phyloP scores from a whole-genome alignment of 257 asterid species.

The Primulina eburnea region DNA sequence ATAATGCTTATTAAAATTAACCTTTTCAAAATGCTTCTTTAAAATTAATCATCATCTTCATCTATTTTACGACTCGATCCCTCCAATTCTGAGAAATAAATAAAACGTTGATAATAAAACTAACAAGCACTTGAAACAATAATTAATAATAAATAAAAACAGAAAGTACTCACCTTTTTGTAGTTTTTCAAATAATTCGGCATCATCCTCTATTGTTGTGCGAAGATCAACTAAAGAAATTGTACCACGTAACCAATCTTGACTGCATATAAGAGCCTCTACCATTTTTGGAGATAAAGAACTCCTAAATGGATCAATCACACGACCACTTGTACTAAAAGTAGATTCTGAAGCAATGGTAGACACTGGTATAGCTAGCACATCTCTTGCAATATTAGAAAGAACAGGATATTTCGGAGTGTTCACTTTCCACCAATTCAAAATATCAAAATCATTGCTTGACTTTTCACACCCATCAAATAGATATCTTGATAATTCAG shows the following conservation, averaged over 20 bases:
- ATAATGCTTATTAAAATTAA: too few species aligned
- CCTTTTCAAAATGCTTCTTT: too few species aligned
- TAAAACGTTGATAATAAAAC: too few species aligned
- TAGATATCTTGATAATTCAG: neutral
- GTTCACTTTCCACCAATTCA: neutral
- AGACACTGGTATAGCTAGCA: neutral
- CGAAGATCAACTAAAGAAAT: neutral
- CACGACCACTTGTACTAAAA: neutral
- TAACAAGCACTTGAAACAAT: too few species aligned
- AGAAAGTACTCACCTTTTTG: too few species aligned
- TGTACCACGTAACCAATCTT: neutral
- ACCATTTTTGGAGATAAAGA: neutral
- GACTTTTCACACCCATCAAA: neutral
- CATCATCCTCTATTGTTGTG: neutral
- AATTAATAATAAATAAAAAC: too few species aligned
- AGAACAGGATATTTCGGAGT: neutral
- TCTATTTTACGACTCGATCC: too few species aligned
- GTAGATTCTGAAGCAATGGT: neutral
- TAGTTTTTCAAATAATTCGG: neutral
- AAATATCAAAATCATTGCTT: neutral
- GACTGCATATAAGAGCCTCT: neutral
- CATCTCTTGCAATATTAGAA: neutral
- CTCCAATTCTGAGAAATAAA: too few species aligned
- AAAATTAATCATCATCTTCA: too few species aligned
- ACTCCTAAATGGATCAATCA: neutral